phyloP scores from a whole-genome alignment of 495 filamentous ascomycete genomes.

The Aspergillus panamensis region DNA sequence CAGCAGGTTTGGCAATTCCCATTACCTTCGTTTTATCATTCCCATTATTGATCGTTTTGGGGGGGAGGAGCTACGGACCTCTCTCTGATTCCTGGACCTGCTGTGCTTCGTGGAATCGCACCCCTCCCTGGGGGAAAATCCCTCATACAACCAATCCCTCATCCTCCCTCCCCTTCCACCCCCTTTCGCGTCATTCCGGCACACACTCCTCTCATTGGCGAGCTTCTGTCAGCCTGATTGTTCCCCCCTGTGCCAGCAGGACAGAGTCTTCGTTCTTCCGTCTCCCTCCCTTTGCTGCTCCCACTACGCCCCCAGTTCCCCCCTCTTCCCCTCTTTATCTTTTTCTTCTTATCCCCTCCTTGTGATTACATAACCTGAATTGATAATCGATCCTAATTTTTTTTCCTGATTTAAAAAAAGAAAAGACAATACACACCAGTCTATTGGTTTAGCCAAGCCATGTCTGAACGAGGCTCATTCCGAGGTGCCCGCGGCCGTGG shows the following conservation, averaged over 20 bases:
- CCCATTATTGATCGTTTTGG: not conserved
- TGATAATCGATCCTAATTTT: slow-evolving; percentile 7
- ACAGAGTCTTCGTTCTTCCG: not conserved
- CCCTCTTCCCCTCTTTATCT: slow-evolving; percentile 5
- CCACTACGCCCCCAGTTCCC: slow-evolving; percentile 5
- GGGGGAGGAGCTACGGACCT: too few species aligned
- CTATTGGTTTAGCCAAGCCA: slow-evolving; percentile 30
- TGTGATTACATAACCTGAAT: slow-evolving; percentile 14
- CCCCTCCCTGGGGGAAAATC: slow-evolving; percentile 24
- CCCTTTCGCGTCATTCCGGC: slow-evolving; percentile 12
- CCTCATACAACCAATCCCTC: slow-evolving; percentile 25
- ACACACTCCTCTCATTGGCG: slow-evolving; percentile 1
- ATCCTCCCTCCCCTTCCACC: slow-evolving; percentile 11
- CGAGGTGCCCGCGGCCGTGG: slow-evolving; percentile 51
- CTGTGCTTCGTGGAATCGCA: slow-evolving; percentile 12
- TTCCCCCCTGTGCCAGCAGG: not conserved
- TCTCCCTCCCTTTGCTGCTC: not conserved
- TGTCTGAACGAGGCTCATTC: slow-evolving; percentile 69
- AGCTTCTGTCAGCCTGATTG: not conserved
- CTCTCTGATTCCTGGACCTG: slow-evolving; percentile 1
- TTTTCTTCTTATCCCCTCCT: slow-evolving; percentile 8
- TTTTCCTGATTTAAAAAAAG: slow-evolving; percentile 5
- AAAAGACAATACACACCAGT: slow-evolving; percentile 1
- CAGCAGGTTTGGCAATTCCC: not conserved
- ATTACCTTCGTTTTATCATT: not conserved